Evolutionary conservation across 208 protist genomes (phyloP).

Genomic region (Leishmania amazonensis): DNA sequence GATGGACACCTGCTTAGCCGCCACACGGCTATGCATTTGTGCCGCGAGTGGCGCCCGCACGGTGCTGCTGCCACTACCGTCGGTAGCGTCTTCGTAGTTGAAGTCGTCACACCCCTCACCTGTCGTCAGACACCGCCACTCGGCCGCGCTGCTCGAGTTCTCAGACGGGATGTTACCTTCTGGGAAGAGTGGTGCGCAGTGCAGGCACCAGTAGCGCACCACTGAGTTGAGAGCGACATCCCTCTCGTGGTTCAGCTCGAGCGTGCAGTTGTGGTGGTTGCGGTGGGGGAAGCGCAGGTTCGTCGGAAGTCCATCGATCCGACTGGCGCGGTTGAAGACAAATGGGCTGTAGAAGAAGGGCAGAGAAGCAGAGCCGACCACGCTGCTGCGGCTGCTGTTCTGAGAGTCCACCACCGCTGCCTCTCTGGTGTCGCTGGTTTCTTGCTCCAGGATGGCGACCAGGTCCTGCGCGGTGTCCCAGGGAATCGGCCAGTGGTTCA

Average conservation of each 20-base stretch:
- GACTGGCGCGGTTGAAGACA: slow-evolving; percentile 47
- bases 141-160: slow-evolving; percentile 33
- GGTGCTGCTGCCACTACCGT: background rate
- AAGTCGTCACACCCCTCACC: slow-evolving; percentile 39
- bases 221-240: slow-evolving; percentile 32
- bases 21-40: background rate
- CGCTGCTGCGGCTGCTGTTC: background rate
- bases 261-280: slow-evolving; percentile 55
- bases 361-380: slow-evolving; percentile 11
- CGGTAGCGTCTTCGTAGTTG: slow-evolving; percentile 47
- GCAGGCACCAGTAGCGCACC: slow-evolving; percentile 72
- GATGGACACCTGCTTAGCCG: slow-evolving; percentile 18
- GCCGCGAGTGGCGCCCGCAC: slow-evolving; percentile 7
- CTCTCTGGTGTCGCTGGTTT: slow-evolving; percentile 3
- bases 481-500: slow-evolving; percentile 46
- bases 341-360: slow-evolving; percentile 66
- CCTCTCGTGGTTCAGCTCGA: slow-evolving; percentile 47
- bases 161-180: slow-evolving; percentile 54
- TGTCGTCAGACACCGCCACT: slow-evolving; percentile 53
- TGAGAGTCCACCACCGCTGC: slow-evolving; percentile 1
- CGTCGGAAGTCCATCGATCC: slow-evolving; percentile 20
- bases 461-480: slow-evolving; percentile 35
- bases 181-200: slow-evolving; percentile 71
- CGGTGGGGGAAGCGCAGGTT: slow-evolving; percentile 17
- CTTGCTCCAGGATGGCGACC: slow-evolving; percentile 31